A percentile compares a stretch with the other conserved stretches of the same genome.
Conservation (phyloP, 805 yeast genomes). For the Zygotorulaspora danielsina region DNA sequence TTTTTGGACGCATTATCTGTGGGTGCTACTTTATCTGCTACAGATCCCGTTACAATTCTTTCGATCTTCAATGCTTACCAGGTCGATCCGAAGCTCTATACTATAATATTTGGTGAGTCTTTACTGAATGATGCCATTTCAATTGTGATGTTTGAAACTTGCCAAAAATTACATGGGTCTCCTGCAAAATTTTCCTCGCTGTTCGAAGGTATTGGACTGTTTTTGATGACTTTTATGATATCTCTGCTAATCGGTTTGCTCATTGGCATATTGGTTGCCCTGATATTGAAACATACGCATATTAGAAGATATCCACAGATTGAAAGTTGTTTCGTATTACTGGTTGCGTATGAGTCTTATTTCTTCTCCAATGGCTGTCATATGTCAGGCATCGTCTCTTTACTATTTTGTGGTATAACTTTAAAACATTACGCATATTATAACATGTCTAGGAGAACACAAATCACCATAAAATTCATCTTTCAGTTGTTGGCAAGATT, state of each 20-base stretch:
- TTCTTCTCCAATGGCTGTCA: constrained; percentile 98
- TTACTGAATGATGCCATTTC: constrained; percentile 95
- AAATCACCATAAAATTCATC: constrained; percentile 90
- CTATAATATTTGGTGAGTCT: constrained; percentile 96
- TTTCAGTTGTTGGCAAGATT: constrained; percentile 92
- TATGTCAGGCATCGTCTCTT: constrained; percentile 96
- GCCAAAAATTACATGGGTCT: constrained; percentile 91
- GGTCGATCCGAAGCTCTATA: constrained; percentile 95
- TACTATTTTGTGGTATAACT: constrained; percentile 93
- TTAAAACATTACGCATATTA: constrained; percentile 94
- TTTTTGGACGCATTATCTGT: constrained; percentile 97
- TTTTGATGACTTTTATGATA: constrained; percentile 87
- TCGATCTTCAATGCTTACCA: constrained; percentile 96
- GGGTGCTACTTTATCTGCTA: constrained; percentile 96
- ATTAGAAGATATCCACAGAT: constrained; percentile 94
- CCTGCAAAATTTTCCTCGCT: constrained; percentile 68
- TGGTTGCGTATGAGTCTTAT: constrained; percentile 92
- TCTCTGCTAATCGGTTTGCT: constrained; percentile 85
- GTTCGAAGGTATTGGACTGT: constrained; percentile 91
- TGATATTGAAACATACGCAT: constrained; percentile 86
- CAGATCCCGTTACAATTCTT: constrained; percentile 96
- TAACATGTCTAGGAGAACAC: constrained; percentile 96
- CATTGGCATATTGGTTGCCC: constrained; percentile 83
- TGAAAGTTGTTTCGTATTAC: constrained; percentile 85
- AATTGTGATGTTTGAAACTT: constrained; percentile 98